A percentile compares a stretch with the other conserved stretches of the same genome.
Conservation (phyloP, 2,329 filamentous ascomycete species). For the Parafenestella ontariensis region DNA sequence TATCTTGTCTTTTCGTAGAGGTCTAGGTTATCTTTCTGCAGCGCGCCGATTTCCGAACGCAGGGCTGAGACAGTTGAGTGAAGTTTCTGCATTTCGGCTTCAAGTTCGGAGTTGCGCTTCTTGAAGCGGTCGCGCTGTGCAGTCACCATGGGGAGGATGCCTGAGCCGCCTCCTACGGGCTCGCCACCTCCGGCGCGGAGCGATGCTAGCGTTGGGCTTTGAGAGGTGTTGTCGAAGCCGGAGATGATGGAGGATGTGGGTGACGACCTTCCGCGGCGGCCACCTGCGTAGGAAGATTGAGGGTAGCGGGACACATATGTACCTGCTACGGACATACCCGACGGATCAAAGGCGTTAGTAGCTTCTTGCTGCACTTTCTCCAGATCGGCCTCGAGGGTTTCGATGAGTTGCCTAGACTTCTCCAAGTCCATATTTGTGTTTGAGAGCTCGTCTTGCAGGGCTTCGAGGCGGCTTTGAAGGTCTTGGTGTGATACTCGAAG, state of each 20-base stretch:
- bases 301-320: slow-evolving; percentile 86
- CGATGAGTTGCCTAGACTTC: slow-evolving; percentile 81
- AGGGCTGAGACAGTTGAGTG: slow-evolving; percentile 84
- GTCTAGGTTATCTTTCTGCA: slow-evolving; percentile 95
- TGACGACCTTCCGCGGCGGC: slow-evolving; percentile 73
- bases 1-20: slow-evolving; percentile 98
- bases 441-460: slow-evolving; percentile 83
- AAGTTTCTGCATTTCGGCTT: slow-evolving; percentile 84
- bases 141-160: slow-evolving; percentile 97
- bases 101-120: slow-evolving; percentile 89
- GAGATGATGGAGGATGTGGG: slow-evolving; percentile 98
- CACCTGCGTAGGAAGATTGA: slow-evolving; percentile 62
- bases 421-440: slow-evolving; percentile 85
- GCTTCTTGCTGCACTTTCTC: slow-evolving; percentile 86
- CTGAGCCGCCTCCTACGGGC: slow-evolving; percentile 76
- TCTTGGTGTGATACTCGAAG: slow-evolving; percentile 94
- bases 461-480: slow-evolving; percentile 78
- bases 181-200: slow-evolving; percentile 65
- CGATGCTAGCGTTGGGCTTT: slow-evolving; percentile 59
- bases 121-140: slow-evolving; percentile 98
- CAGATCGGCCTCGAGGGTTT: slow-evolving; percentile 90
- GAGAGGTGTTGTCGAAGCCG: slow-evolving; percentile 75
- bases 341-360: slow-evolving; percentile 79
- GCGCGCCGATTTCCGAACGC: slow-evolving; percentile 85
- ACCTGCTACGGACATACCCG: slow-evolving; percentile 89